Evolutionary conservation across 176 grass and related monocot genomes (phyloP).

Genomic region (Hordeum vulgare): DNA sequence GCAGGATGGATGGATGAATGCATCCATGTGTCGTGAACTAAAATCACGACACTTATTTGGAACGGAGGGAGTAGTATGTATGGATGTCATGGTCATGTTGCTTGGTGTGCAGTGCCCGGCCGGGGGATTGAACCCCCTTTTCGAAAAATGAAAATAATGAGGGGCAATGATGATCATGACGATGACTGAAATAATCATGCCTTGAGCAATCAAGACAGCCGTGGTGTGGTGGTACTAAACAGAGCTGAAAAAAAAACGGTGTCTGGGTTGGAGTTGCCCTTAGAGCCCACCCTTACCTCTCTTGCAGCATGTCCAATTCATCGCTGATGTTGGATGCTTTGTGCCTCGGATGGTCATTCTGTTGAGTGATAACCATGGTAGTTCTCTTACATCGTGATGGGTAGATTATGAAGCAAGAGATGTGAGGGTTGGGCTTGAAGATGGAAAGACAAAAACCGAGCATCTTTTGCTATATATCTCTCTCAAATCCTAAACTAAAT

Average conservation of each 20-base stretch:
- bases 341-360: too few species aligned
- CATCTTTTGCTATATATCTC: too few species aligned
- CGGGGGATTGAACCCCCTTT: not conserved
- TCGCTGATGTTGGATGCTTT: too few species aligned
- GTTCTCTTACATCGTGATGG: not conserved
- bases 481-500: not conserved
- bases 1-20: not conserved
- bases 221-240: not conserved
- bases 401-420: not conserved
- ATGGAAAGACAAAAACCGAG: too few species aligned
- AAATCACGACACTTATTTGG: too few species aligned
- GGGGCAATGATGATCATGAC: not conserved
- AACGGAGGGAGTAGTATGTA: not conserved
- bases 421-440: too few species aligned
- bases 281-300: too few species aligned
- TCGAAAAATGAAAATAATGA: too few species aligned
- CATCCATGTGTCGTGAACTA: too few species aligned
- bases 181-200: not conserved
- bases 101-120: not conserved
- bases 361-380: not conserved
- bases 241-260: too few species aligned
- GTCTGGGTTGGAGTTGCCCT: too few species aligned
- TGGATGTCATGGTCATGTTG: not conserved
- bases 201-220: conserved; percentile 1
- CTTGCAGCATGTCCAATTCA: too few species aligned